These are phyloP conservation scores for Colletotrichum eremochloae DNA, from an alignment of 2,329 filamentous ascomycete species.

Conservation along the genomic window DNA sequence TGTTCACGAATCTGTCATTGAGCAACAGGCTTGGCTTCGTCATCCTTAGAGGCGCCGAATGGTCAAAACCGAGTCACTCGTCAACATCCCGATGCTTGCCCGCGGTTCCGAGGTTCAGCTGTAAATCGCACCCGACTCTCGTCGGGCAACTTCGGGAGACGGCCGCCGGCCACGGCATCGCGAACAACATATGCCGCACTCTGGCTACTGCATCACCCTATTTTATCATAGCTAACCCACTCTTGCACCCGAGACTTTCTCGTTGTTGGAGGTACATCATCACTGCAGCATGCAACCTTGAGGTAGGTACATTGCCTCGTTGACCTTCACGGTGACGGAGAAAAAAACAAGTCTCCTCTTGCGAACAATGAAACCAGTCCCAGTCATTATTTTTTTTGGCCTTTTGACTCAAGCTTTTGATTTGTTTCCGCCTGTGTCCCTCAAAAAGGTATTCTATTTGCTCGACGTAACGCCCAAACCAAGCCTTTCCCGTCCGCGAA, in stretches of 20 bases:
- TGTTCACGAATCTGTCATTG: background rate
- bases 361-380: slow-evolving; percentile 20
- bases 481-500: slow-evolving; percentile 38
- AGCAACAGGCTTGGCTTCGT: background rate
- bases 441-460: slow-evolving; percentile 42
- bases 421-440: slow-evolving; percentile 39
- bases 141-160: slow-evolving; percentile 33
- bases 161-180: slow-evolving; percentile 4
- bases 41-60: background rate
- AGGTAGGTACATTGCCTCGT: background rate
- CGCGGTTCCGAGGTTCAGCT: slow-evolving; percentile 31
- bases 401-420: slow-evolving; percentile 41
- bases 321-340: background rate
- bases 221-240: background rate
- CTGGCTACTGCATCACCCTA: background rate
- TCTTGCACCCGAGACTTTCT: background rate
- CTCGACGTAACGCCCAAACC: slow-evolving; percentile 42
- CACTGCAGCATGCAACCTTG: background rate
- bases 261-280: background rate
- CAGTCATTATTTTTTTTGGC: slow-evolving; percentile 40
- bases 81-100: slow-evolving; percentile 23
- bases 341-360: background rate
- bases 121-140: background rate
- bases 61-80: slow-evolving; percentile 23
- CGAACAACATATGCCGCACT: slow-evolving; percentile 5